phyloP scores from a whole-genome alignment of 2,329 filamentous ascomycete genomes.

The Arthrobotrys sinensis region DNA sequence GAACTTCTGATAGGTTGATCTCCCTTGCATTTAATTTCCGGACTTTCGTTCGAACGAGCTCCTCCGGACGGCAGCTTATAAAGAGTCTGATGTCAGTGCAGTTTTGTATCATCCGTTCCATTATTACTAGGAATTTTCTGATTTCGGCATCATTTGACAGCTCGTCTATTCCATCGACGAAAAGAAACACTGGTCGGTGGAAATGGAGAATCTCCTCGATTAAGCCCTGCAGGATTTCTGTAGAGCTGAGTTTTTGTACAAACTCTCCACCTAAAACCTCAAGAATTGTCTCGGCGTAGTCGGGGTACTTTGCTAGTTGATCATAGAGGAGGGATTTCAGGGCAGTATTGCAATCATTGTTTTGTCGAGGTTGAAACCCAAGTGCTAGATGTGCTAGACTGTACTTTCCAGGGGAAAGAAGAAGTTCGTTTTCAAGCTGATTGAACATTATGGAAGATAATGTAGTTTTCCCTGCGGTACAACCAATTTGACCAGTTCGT shows the following conservation, averaged over 20 bases:
- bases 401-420: neutral
- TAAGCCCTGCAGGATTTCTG: neutral
- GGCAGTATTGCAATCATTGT: conserved; percentile 10
- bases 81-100: conserved; percentile 13
- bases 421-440: neutral
- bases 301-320: conserved; percentile 28
- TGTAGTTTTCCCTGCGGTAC: conserved; percentile 25
- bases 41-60: neutral
- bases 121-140: neutral
- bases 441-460: conserved; percentile 28
- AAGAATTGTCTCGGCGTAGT: conserved; percentile 21
- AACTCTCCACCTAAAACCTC: conserved; percentile 7
- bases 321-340: conserved; percentile 19
- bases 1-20: neutral
- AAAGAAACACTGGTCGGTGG: conserved; percentile 6
- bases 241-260: neutral
- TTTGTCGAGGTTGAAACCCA: conserved; percentile 2
- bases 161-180: conserved; percentile 37
- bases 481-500: neutral
- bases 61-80: conserved; percentile 34
- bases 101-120: neutral
- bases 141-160: conserved; percentile 16
- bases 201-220: neutral
- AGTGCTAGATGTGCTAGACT: neutral
- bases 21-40: neutral